A percentile compares a stretch with the other conserved stretches of the same genome.
Evolutionary conservation across 495 filamentous ascomycete species (phyloP).

Genomic region (Aspergillus conjunctus): DNA sequence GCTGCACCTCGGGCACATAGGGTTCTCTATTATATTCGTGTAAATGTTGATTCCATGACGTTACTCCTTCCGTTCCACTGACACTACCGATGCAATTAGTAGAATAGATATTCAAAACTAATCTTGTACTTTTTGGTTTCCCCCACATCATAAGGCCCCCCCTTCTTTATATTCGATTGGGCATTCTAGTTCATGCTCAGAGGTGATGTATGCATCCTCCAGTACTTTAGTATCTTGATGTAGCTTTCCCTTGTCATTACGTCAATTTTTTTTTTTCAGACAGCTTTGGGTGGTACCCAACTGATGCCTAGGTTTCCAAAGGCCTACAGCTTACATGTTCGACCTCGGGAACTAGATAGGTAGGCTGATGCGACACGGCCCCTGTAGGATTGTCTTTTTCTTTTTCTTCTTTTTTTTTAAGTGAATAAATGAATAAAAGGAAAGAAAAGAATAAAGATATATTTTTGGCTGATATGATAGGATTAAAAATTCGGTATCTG

Average conservation of each 20-base stretch:
- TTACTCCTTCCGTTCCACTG: not conserved
- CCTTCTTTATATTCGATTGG: not conserved
- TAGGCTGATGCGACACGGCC: too few relatives aligned
- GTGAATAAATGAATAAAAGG: too few relatives aligned
- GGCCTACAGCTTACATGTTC: not conserved
- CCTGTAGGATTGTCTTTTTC: too few relatives aligned
- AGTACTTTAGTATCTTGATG: not conserved
- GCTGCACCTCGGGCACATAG: conserved; percentile 6
- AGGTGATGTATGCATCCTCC: not conserved
- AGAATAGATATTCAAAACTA: conserved; percentile 4
- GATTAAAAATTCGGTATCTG: too few relatives aligned
- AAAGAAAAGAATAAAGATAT: too few relatives aligned
- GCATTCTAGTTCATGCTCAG: not conserved
- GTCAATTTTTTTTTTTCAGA: not conserved
- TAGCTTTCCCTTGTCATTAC: not conserved
- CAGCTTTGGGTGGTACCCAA: not conserved
- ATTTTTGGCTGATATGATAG: too few relatives aligned
- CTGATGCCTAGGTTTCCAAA: not conserved
- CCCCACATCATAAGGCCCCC: not conserved
- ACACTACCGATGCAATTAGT: conserved; percentile 3
- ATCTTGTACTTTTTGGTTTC: not conserved
- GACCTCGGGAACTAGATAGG: not conserved
- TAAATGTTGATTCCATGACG: conserved; percentile 3
- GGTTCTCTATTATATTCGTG: conserved; percentile 2
- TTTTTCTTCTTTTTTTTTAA: too few relatives aligned